Conservation (phyloP, 2,329 filamentous ascomycete genomes). For the Phaeosphaeria sp. region DNA sequence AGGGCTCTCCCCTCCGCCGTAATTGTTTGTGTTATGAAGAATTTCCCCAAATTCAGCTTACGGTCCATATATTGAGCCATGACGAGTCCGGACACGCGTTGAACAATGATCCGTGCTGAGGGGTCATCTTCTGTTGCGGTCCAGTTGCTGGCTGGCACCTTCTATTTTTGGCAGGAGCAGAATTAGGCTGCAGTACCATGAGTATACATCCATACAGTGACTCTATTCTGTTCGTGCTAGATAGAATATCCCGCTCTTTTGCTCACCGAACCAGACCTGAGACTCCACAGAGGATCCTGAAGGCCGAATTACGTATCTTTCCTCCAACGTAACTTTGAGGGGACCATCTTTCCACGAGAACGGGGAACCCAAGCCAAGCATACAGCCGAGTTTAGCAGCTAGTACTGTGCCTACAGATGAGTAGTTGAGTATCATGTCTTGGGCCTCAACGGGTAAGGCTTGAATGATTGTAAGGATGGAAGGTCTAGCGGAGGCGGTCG, state of each 20-base stretch:
- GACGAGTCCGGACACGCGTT: too few relatives aligned
- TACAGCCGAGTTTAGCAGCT: conserved; percentile 14
- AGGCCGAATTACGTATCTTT: conserved; percentile 10
- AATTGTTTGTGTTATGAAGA: too few relatives aligned
- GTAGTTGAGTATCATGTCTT: conserved; percentile 12
- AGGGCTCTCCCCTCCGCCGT: too few relatives aligned
- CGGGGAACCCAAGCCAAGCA: conserved; percentile 14
- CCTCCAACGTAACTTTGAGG: conserved; percentile 9
- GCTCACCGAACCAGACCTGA: conserved; percentile 13
- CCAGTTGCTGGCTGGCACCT: too few relatives aligned
- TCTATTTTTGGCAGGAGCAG: too few relatives aligned
- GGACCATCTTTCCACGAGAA: conserved; percentile 16
- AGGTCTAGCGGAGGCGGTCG: conserved; percentile 2
- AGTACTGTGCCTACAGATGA: conserved; percentile 9
- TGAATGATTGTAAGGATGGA: conserved; percentile 7
- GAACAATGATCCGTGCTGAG: too few relatives aligned
- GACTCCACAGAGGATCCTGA: conserved; percentile 11
- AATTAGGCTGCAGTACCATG: too few relatives aligned
- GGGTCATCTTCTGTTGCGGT: too few relatives aligned
- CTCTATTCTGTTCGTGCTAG: conserved; percentile 5
- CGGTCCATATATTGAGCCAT: too few relatives aligned
- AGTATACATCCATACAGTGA: too few relatives aligned
- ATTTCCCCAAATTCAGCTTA: too few relatives aligned
- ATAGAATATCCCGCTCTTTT: conserved; percentile 14
- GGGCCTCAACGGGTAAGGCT: conserved; percentile 11